These are phyloP conservation scores for Pilobolus umbonatus DNA, from an alignment of 192 early-diverging fungal species.

Conservation along the genomic window DNA sequence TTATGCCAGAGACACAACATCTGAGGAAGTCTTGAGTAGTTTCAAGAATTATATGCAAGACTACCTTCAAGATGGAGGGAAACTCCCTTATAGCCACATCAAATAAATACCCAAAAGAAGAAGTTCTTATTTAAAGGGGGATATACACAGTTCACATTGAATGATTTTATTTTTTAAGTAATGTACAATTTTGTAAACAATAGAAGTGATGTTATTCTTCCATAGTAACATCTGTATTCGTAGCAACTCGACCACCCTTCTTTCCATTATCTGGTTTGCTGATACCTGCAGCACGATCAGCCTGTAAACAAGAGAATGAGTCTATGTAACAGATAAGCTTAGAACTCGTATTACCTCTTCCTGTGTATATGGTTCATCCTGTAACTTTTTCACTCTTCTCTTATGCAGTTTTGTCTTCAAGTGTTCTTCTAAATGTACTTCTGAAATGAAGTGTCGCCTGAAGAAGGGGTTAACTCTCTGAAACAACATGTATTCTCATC, in stretches of 20 bases:
- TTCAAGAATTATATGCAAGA: conserved; percentile 46
- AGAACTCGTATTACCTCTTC: conserved; percentile 57
- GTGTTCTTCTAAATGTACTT: conserved; percentile 60
- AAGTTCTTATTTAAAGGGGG: not conserved
- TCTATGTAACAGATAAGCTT: not conserved
- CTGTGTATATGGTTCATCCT: conserved; percentile 86
- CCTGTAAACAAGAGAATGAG: conserved; percentile 5
- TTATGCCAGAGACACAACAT: conserved; percentile 78
- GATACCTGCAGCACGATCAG: conserved; percentile 34
- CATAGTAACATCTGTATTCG: conserved; percentile 19
- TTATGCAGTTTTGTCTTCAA: conserved; percentile 80
- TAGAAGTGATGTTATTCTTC: conserved; percentile 6
- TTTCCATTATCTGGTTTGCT: conserved; percentile 34
- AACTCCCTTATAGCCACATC: not conserved
- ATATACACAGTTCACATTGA: not conserved
- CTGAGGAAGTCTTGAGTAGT: conserved; percentile 56
- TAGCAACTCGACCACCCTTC: conserved; percentile 19
- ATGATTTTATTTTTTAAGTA: not conserved
- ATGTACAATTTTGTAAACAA: not conserved
- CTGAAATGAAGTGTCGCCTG: conserved; percentile 70
- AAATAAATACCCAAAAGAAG: conserved; percentile 3
- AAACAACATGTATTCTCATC: no score
- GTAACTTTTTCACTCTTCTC: conserved; percentile 75
- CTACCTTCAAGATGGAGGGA: conserved; percentile 41
- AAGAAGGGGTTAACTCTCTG: no score